Conservation (phyloP, 129 eudicot species). For the Artemisia tridentata region DNA sequence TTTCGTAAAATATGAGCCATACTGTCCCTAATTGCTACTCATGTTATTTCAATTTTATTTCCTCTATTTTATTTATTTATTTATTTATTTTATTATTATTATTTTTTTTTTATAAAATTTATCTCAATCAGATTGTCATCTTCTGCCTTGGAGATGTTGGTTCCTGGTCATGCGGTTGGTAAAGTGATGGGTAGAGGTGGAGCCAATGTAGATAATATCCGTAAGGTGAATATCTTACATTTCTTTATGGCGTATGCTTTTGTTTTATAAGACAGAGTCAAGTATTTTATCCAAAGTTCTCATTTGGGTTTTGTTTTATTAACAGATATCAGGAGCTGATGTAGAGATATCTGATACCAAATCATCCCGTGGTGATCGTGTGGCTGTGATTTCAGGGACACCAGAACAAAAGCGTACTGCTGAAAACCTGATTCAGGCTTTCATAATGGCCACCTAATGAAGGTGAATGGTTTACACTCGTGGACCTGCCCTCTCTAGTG, state of each 20-base stretch:
- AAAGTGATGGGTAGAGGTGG: constrained; percentile 97
- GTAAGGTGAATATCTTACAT: constrained; percentile 53
- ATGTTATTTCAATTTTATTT: constrained; percentile 3
- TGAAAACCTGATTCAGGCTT: constrained; percentile 94
- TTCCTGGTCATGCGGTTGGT: constrained; percentile 88
- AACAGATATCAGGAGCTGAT: constrained; percentile 86
- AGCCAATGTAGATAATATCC: constrained; percentile 73
- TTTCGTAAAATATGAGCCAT: neutral
- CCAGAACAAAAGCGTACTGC: constrained; percentile 93
- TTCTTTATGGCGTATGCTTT: neutral
- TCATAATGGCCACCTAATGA: constrained; percentile 78
- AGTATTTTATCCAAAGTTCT: too few species aligned
- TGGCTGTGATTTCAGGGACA: constrained; percentile 88
- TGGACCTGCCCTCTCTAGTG: constrained; percentile 21
- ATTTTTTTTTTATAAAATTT: too few species aligned
- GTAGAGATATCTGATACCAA: constrained; percentile 83
- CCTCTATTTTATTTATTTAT: too few species aligned
- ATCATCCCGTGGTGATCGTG: constrained; percentile 86
- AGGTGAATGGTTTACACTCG: constrained; percentile 38
- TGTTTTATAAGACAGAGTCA: neutral
- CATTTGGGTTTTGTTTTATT: constrained; percentile 22
- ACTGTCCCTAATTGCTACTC: neutral
- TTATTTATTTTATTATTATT: too few species aligned
- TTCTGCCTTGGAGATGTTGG: constrained; percentile 73
- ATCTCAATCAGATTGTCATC: constrained; percentile 59